A percentile compares a stretch with the other conserved stretches of the same genome.
Conservation (phyloP, 345 rosid genomes). For the Xanthoceras sorbifolium region DNA sequence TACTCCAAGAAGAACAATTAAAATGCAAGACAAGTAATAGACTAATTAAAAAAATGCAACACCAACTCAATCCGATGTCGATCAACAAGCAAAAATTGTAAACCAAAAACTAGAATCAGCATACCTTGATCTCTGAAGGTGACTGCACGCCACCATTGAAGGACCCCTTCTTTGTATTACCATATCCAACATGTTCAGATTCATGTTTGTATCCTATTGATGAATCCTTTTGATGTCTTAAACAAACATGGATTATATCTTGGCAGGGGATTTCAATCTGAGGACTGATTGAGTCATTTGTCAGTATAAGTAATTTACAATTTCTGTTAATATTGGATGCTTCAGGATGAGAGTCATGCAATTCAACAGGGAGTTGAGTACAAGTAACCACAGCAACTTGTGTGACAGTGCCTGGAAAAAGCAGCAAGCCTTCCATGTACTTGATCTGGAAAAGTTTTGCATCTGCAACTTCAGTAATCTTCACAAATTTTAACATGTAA, state of each 20-base stretch:
- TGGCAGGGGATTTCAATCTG: conserved; percentile 53
- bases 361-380: conserved; percentile 26
- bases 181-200: conserved; percentile 21
- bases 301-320: conserved; percentile 52
- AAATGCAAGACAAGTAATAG: neutral
- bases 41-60: neutral
- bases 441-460: conserved; percentile 47
- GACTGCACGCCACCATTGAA: conserved; percentile 24
- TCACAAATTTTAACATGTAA: conserved; percentile 41
- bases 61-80: neutral
- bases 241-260: conserved; percentile 46
- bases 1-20: neutral
- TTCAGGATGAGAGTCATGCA: conserved; percentile 32
- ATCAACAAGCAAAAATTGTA: conserved; percentile 4
- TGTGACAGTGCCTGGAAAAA: conserved; percentile 58
- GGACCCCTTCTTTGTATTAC: conserved; percentile 33
- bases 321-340: conserved; percentile 25
- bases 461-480: conserved; percentile 43
- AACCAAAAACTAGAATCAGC: conserved; percentile 13
- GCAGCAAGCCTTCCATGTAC: conserved; percentile 57
- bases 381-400: conserved; percentile 55
- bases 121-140: conserved; percentile 41
- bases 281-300: conserved; percentile 59
- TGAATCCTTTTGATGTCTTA: conserved; percentile 34
- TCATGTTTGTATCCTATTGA: conserved; percentile 28